Conservation (phyloP, 1,284 basidiomycete species). For the Malassezia slooffiae region DNA sequence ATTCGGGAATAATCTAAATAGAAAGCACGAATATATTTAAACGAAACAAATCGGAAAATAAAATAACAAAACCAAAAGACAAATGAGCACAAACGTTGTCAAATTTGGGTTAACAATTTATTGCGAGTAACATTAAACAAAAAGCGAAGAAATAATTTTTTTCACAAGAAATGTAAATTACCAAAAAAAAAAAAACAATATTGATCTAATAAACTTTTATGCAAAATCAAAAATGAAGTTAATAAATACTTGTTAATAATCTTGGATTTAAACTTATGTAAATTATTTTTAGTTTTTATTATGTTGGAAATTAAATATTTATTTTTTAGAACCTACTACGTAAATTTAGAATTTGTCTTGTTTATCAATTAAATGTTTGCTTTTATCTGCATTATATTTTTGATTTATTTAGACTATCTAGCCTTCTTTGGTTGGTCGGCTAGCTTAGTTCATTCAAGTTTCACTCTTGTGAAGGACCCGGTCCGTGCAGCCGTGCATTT, state of each 20-base stretch:
- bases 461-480: no score
- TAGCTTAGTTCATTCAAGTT: no score
- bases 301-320: background rate
- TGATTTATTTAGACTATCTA: slow-evolving; percentile 4
- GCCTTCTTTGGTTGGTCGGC: no score
- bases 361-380: slow-evolving; percentile 2
- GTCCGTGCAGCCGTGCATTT: no score
- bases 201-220: background rate
- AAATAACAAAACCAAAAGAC: background rate
- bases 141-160: no score
- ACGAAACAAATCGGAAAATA: slow-evolving; percentile 1
- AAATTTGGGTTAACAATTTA: background rate
- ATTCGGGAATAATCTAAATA: background rate
- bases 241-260: slow-evolving; percentile 2
- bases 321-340: no score
- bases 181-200: background rate
- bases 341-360: slow-evolving; percentile 12
- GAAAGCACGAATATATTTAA: background rate
- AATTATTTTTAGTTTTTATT: background rate
- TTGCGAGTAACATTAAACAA: background rate
- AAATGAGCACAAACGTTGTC: background rate
- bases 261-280: background rate
- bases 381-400: slow-evolving; percentile 5
- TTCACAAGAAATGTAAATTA: background rate
- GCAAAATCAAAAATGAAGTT: background rate